phyloP scores from a whole-genome alignment of 805 yeast genomes.

The Suhomyces faveliae region DNA sequence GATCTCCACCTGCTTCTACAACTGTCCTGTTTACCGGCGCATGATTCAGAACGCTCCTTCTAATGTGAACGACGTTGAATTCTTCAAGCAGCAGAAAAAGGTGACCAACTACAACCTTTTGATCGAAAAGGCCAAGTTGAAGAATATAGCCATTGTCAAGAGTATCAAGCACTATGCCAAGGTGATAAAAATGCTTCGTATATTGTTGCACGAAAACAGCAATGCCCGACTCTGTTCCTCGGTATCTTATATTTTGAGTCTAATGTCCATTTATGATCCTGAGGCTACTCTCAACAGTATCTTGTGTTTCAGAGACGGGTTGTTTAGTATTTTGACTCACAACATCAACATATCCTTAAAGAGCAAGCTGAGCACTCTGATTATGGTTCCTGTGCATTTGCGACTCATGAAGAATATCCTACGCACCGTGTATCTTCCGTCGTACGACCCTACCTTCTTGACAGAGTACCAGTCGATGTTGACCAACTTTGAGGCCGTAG shows the following conservation, averaged over 20 bases:
- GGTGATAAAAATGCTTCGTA: constrained; percentile 34
- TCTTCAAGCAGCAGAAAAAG: background rate
- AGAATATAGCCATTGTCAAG: constrained; percentile 28
- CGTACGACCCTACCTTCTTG: constrained; percentile 32
- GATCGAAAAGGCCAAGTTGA: constrained; percentile 15
- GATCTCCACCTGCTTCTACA: constrained; percentile 29
- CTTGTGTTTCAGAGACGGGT: constrained; percentile 40
- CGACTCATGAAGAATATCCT: constrained; percentile 34
- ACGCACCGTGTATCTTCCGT: constrained; percentile 35
- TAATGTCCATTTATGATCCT: constrained; percentile 44
- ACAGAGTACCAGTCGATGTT: constrained; percentile 27
- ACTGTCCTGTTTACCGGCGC: constrained; percentile 3
- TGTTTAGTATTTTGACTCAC: constrained; percentile 34
- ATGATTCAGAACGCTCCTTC: background rate
- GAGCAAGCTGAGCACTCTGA: constrained; percentile 11
- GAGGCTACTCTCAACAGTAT: constrained; percentile 38
- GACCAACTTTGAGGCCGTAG: constrained; percentile 20
- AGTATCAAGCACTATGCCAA: constrained; percentile 37
- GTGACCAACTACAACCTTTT: constrained; percentile 1
- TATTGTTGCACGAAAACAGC: constrained; percentile 24
- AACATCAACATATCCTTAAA: constrained; percentile 16
- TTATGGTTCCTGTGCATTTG: constrained; percentile 31
- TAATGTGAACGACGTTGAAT: background rate
- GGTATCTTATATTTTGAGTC: constrained; percentile 35
- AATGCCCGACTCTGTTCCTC: constrained; percentile 33